Conservation (phyloP, 768 basidiomycete species). For the Lentinula lateritia region DNA sequence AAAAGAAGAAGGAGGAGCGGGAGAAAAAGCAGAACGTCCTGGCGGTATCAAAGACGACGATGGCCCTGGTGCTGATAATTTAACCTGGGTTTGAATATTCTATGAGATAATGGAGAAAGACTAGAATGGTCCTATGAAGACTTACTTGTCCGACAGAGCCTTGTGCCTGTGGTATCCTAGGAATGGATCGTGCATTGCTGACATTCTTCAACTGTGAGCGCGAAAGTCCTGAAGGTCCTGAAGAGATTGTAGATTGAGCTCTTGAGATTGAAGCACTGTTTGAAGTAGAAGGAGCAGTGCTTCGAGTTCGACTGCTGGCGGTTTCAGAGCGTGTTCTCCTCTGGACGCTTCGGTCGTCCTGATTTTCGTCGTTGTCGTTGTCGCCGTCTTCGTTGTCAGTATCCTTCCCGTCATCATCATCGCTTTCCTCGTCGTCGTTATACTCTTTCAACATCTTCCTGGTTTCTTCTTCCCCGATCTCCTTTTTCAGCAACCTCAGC, state of each 20-base stretch:
- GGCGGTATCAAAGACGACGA: not conserved
- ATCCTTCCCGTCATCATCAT: not conserved
- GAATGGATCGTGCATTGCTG: not conserved
- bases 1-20: not conserved
- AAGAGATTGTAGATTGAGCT: not conserved
- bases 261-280: not conserved
- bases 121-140: not conserved
- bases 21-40: not conserved
- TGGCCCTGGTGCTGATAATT: no score
- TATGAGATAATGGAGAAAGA: no score
- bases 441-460: not conserved
- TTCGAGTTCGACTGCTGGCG: not conserved
- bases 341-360: not conserved
- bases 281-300: not conserved
- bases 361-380: not conserved
- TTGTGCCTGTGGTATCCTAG: not conserved
- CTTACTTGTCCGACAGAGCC: not conserved
- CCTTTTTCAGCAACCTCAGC: slow-evolving; percentile 8
- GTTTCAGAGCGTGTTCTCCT: slow-evolving; percentile 1
- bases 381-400: not conserved
- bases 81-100: no score
- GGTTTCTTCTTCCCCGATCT: not conserved
- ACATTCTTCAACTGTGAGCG: not conserved
- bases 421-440: not conserved
- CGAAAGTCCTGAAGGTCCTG: not conserved